Evolutionary conservation across 2,329 filamentous ascomycete genomes (phyloP).

Genomic region (Conoideocrella luteorostrata): DNA sequence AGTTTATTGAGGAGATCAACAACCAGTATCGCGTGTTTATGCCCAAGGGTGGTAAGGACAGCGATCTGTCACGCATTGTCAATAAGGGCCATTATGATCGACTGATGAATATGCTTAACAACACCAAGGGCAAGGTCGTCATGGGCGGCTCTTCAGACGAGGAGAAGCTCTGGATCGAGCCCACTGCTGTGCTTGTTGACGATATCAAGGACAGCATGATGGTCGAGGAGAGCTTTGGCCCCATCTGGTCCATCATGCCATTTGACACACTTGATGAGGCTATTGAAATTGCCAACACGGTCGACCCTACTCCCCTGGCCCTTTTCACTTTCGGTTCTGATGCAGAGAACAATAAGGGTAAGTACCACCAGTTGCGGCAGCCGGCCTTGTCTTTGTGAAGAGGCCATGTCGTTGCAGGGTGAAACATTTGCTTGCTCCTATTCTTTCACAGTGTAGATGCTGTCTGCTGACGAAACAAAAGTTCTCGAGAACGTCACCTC

Average conservation of each 20-base stretch:
- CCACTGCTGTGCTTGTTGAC: conserved; percentile 83
- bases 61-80: conserved; percentile 75
- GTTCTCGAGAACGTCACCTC: conserved; percentile 34
- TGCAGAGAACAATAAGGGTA: conserved; percentile 68
- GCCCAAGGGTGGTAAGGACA: conserved; percentile 72
- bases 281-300: conserved; percentile 70
- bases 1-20: conserved; percentile 70
- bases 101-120: conserved; percentile 87
- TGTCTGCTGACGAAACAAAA: conserved; percentile 10
- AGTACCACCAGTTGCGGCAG: no score
- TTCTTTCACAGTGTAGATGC: no score
- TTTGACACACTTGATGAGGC: conserved; percentile 79
- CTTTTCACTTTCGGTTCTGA: conserved; percentile 82
- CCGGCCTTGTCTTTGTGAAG: no score
- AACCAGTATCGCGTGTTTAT: conserved; percentile 69
- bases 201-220: conserved; percentile 68
- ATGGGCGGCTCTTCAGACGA: conserved; percentile 81
- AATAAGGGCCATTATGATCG: conserved; percentile 74
- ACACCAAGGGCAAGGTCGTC: conserved; percentile 74
- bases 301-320: conserved; percentile 77
- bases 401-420: no score
- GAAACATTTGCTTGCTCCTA: no score
- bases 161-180: conserved; percentile 75
- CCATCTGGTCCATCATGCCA: conserved; percentile 77
- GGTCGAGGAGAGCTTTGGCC: conserved; percentile 82